These are phyloP conservation scores for Fusarium oxysporum DNA, from an alignment of 2,329 filamentous ascomycete genomes.

Conservation along the genomic window DNA sequence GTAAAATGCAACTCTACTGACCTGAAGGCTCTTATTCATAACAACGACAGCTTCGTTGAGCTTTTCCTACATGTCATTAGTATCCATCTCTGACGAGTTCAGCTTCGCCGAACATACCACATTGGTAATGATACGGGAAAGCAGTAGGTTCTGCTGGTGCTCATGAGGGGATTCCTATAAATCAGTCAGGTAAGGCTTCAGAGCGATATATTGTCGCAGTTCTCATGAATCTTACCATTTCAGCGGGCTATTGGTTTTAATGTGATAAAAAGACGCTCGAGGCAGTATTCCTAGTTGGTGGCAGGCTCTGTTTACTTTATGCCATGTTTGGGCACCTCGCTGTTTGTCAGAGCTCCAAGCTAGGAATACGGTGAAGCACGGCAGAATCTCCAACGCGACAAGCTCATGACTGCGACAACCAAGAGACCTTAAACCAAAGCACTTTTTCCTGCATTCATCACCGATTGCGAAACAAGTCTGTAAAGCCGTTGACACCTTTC, in stretches of 20 bases:
- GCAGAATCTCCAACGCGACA: slow-evolving; percentile 48
- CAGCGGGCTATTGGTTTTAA: neutral
- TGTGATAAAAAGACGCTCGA: neutral
- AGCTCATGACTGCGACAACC: slow-evolving; percentile 17
- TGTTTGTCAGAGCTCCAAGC: slow-evolving; percentile 7
- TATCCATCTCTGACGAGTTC: neutral
- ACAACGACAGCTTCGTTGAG: slow-evolving; percentile 93
- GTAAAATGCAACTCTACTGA: slow-evolving; percentile 48
- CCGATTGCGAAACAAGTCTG: neutral
- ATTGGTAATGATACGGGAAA: slow-evolving; percentile 96
- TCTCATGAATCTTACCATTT: slow-evolving; percentile 23
- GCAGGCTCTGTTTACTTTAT: slow-evolving; percentile 41
- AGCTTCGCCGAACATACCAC: slow-evolving; percentile 73
- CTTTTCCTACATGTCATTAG: slow-evolving; percentile 77
- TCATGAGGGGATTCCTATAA: slow-evolving; percentile 92
- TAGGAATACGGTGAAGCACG: slow-evolving; percentile 47
- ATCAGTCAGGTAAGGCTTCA: neutral
- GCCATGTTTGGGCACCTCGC: neutral
- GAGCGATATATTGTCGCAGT: rapidly evolving
- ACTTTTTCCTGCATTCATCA: neutral
- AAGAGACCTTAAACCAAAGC: neutral
- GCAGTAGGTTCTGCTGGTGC: slow-evolving; percentile 92
- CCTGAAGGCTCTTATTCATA: slow-evolving; percentile 92
- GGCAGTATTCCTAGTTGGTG: slow-evolving; percentile 5
- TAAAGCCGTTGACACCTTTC: neutral